Percentiles rank a stretch among this genome's conserved stretches.
Evolutionary conservation across 2,329 filamentous ascomycete species (phyloP).

Genomic region (Colletotrichum theobromicola): DNA sequence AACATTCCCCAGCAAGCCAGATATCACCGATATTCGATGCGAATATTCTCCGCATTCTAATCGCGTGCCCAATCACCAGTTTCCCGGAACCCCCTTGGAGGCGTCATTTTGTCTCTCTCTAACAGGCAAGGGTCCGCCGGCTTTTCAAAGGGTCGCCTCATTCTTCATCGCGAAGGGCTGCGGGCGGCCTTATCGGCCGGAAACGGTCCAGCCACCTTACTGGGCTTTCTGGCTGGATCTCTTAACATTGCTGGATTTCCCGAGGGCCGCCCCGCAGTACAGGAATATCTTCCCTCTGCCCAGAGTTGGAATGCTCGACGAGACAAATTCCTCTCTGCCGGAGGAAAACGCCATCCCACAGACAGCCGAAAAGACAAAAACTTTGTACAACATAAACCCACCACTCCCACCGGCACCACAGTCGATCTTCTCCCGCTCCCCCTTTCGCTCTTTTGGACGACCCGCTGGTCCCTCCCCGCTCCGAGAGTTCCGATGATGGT

Average conservation of each 20-base stretch:
- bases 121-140: neutral
- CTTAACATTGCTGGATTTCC: neutral
- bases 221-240: neutral
- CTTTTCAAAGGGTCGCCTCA: neutral
- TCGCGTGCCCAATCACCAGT: neutral
- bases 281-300: neutral
- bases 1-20: neutral
- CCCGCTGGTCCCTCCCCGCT: neutral
- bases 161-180: neutral
- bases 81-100: neutral
- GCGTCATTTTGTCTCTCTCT: neutral
- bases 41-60: neutral
- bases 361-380: neutral
- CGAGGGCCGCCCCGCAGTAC: neutral
- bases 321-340: neutral
- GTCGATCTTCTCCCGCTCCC: neutral
- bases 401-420: neutral
- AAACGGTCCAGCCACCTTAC: neutral
- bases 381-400: neutral
- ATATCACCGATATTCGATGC: neutral
- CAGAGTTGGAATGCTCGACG: neutral
- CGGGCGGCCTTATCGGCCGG: neutral
- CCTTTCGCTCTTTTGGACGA: neutral
- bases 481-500: neutral
- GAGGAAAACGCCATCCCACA: neutral